These are phyloP conservation scores for Dalbergia cultrata DNA, from an alignment of 306 rosid genomes.

Conservation along the genomic window DNA sequence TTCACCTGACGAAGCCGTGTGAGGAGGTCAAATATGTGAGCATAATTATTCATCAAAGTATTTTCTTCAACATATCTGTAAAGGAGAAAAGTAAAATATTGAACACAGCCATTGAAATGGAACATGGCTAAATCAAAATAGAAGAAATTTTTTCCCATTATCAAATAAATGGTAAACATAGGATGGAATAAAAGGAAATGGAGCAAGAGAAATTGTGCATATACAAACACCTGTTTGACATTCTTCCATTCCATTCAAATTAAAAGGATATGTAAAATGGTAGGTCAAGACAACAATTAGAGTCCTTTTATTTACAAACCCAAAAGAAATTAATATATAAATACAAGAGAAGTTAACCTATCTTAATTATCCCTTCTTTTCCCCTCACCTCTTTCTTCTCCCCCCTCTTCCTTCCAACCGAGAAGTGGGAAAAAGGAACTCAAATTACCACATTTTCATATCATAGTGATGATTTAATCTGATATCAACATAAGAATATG, in stretches of 20 bases:
- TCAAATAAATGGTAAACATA: constrained; percentile 4
- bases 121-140: constrained; percentile 7
- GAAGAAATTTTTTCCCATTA: neutral
- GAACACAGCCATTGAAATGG: neutral
- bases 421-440: constrained; percentile 3
- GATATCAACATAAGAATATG: neutral
- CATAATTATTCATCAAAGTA: constrained; percentile 77
- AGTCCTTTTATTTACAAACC: constrained; percentile 2
- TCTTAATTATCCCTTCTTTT: neutral
- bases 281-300: neutral
- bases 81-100: constrained; percentile 38
- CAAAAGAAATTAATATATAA: constrained; percentile 2
- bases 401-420: constrained; percentile 3
- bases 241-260: neutral
- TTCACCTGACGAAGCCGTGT: constrained; percentile 90
- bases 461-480: neutral
- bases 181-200: constrained; percentile 4
- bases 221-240: neutral
- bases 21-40: constrained; percentile 97
- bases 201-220: constrained; percentile 6
- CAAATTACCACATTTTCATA: neutral
- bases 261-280: constrained; percentile 8
- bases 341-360: neutral
- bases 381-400: constrained; percentile 6
- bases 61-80: constrained; percentile 81